Percentiles rank a stretch among this genome's conserved stretches.
These are phyloP conservation scores for Chenopodium quinoa DNA, from an alignment of 148 eudicot species.

Conservation along the genomic window DNA sequence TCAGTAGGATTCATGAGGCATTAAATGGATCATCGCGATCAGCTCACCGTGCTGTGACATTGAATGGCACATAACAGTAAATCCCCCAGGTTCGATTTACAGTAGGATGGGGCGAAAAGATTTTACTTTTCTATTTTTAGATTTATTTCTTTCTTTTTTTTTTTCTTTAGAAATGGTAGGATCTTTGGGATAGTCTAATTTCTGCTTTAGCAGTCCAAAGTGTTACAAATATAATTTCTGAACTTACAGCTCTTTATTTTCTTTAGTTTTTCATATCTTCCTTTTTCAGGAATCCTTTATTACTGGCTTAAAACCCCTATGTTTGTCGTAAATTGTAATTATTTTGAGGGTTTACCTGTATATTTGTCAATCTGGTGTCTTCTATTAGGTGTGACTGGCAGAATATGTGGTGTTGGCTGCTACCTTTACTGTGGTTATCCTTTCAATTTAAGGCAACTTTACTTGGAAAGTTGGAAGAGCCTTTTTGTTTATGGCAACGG, in stretches of 20 bases:
- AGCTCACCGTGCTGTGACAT: slow-evolving; percentile 15
- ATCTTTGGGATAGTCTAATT: slow-evolving; percentile 27
- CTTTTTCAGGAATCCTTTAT: background rate
- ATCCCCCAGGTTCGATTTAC: slow-evolving; percentile 17
- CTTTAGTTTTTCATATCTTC: background rate
- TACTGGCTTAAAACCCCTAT: background rate
- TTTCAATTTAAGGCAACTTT: too few relatives aligned
- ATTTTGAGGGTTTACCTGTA: background rate
- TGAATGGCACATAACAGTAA: slow-evolving; percentile 20
- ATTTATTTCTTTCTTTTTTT: slow-evolving; percentile 3
- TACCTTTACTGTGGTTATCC: too few relatives aligned
- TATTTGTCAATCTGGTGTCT: background rate
- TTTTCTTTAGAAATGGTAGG: slow-evolving; percentile 25
- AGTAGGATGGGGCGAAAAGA: slow-evolving; percentile 16
- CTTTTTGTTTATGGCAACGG: too few relatives aligned
- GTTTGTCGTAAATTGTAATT: background rate
- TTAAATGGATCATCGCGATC: slow-evolving; percentile 43
- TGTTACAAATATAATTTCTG: slow-evolving; percentile 14
- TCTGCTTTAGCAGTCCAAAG: slow-evolving; percentile 19
- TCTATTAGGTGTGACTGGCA: background rate
- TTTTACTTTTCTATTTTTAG: slow-evolving; percentile 2
- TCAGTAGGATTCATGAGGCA: slow-evolving; percentile 71
- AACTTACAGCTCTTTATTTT: background rate
- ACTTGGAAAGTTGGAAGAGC: too few relatives aligned
- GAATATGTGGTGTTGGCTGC: background rate